Evolutionary conservation across 2,329 filamentous ascomycete genomes (phyloP).

Genomic region (Lizonia empirigonia): DNA sequence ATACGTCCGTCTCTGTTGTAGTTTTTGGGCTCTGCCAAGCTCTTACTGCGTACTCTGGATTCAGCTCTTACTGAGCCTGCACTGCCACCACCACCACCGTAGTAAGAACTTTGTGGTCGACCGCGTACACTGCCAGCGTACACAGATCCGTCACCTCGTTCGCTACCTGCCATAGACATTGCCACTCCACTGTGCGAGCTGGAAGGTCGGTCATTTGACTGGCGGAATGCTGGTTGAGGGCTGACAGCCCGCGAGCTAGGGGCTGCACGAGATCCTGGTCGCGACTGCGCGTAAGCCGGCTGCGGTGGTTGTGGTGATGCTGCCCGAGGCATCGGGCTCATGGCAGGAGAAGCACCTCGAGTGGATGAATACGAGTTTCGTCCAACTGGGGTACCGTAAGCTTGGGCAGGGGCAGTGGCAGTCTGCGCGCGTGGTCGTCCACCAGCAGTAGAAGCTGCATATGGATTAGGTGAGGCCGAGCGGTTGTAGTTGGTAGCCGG

Average conservation of each 20-base stretch:
- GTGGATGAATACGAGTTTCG: slow-evolving; percentile 47
- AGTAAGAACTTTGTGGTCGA: slow-evolving; percentile 54
- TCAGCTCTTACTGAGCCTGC: slow-evolving; percentile 43
- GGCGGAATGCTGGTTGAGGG: slow-evolving; percentile 58
- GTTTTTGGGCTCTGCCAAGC: slow-evolving; percentile 82
- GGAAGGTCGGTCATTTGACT: slow-evolving; percentile 55
- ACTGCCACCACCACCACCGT: slow-evolving; percentile 36
- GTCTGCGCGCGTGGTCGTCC: slow-evolving; percentile 48
- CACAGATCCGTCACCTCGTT: slow-evolving; percentile 47
- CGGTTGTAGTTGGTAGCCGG: slow-evolving; percentile 22
- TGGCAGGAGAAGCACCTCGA: slow-evolving; percentile 48
- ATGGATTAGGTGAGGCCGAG: slow-evolving; percentile 66
- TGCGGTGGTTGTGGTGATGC: slow-evolving; percentile 55
- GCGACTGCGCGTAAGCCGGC: slow-evolving; percentile 39
- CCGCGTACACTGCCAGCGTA: slow-evolving; percentile 22
- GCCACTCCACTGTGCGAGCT: slow-evolving; percentile 55
- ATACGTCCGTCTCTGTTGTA: slow-evolving; percentile 85
- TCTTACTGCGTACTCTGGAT: slow-evolving; percentile 72
- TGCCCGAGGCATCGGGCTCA: slow-evolving; percentile 43
- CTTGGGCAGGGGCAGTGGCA: slow-evolving; percentile 40
- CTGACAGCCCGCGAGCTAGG: slow-evolving; percentile 53
- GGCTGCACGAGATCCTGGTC: slow-evolving; percentile 40
- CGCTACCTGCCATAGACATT: slow-evolving; percentile 49
- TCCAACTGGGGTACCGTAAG: slow-evolving; percentile 41
- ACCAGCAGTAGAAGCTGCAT: slow-evolving; percentile 49